Conservation (phyloP, 2,329 filamentous ascomycete genomes). For the Myriosclerotinia duriaeana region DNA sequence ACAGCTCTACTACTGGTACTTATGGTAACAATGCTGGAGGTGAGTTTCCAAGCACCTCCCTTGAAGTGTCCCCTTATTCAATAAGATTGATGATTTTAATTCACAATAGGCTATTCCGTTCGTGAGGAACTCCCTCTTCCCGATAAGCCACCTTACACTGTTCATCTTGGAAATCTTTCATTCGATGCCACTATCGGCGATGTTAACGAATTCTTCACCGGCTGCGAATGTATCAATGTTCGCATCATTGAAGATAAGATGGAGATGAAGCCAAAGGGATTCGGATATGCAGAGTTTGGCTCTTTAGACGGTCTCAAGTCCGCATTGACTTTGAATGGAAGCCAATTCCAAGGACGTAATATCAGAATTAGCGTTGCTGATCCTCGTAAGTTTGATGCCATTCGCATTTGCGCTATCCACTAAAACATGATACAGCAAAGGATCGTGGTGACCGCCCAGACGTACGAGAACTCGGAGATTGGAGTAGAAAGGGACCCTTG, state of each 20-base stretch:
- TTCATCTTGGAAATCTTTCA: constrained; percentile 92
- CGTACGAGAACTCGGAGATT: constrained; percentile 79
- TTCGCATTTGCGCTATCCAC: constrained; percentile 25
- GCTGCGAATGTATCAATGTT: constrained; percentile 83
- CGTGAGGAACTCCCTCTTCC: constrained; percentile 84
- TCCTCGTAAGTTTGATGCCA: constrained; percentile 73
- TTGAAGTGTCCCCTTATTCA: background rate
- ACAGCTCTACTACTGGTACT: constrained; percentile 38
- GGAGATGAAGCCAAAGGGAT: constrained; percentile 92
- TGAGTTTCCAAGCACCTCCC: constrained; percentile 26
- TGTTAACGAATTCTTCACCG: constrained; percentile 81
- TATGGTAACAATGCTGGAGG: constrained; percentile 40
- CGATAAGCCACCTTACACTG: constrained; percentile 89
- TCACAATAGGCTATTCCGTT: constrained; percentile 53
- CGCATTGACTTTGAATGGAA: constrained; percentile 79
- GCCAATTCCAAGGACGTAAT: constrained; percentile 80
- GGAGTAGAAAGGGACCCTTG: constrained; percentile 89
- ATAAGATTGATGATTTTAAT: constrained; percentile 27
- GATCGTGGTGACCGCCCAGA: constrained; percentile 66
- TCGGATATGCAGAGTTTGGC: constrained; percentile 94
- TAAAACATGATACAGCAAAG: constrained; percentile 62
- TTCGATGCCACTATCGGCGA: constrained; percentile 87
- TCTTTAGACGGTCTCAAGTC: constrained; percentile 87
- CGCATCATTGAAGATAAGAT: constrained; percentile 96
- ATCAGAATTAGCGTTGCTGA: constrained; percentile 96